A percentile compares a stretch with the other conserved stretches of the same genome.
These are phyloP conservation scores for Pythium rishiriense DNA, from an alignment of 352 stramenopile species.

Conservation along the genomic window DNA sequence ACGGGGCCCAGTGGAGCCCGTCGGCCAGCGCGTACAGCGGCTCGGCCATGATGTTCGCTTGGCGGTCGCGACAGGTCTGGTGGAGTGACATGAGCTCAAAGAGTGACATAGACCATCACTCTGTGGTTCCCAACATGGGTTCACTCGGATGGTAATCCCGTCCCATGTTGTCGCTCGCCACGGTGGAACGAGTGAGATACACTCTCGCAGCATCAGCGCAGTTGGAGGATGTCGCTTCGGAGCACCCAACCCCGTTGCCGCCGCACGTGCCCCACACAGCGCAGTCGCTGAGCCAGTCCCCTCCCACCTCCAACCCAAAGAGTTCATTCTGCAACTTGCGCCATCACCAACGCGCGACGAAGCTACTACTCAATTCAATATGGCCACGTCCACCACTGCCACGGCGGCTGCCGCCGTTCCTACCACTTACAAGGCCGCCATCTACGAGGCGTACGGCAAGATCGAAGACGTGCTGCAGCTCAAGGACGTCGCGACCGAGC, in stretches of 20 bases:
- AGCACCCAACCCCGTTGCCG: no score
- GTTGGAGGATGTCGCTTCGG: not conserved
- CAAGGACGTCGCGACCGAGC: slow-evolving; percentile 7
- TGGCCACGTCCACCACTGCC: not conserved
- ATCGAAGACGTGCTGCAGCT: slow-evolving; percentile 17
- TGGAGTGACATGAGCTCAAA: not conserved
- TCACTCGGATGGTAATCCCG: not conserved
- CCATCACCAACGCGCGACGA: not conserved
- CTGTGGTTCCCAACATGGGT: not conserved
- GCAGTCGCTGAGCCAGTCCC: not conserved
- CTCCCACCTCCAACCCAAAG: not conserved
- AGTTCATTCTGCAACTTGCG: slow-evolving; percentile 4
- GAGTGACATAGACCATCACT: not conserved
- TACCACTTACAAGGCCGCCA: slow-evolving; percentile 12
- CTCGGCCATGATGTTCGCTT: slow-evolving; percentile 46
- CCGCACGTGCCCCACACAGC: no score
- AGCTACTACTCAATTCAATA: not conserved
- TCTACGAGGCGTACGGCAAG: slow-evolving; percentile 16
- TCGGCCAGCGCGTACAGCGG: slow-evolving; percentile 51
- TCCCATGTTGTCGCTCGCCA: slow-evolving; percentile 1
- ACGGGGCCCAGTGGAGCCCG: slow-evolving; percentile 53
- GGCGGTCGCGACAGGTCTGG: not conserved
- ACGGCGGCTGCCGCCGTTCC: not conserved
- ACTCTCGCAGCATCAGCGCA: not conserved
- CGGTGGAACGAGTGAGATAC: not conserved